Evolutionary conservation across 768 basidiomycete genomes (phyloP), one percentile per base, ranked within the genome.

Genomic region (Lentinula raphanica): DNA sequence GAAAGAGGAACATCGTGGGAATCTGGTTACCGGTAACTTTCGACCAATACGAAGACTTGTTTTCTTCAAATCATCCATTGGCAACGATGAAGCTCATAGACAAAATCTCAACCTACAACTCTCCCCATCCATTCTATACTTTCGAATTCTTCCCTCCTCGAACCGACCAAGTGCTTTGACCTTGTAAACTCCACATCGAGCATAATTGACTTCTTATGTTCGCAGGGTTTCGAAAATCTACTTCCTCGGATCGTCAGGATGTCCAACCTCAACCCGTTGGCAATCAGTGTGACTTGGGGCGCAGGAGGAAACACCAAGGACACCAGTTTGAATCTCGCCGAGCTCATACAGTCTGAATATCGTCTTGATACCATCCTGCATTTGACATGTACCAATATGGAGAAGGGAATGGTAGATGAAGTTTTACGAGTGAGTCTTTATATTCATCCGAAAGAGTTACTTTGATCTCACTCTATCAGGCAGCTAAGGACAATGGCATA

Each of bases 121-220:
- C 76, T 8, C 58, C 69, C 1, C 74, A 66, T n/a, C 91, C 93
- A 0, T 96, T 92, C 73, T 97, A 86, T 68, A 93, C 91, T 0
- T 92, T 96, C 70, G 96, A 98, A 70, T 97, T 97, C 80, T 98
- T 98, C 68, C 96, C 96, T 13, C 96, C 96, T 12, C 83, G 92
- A 59, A 98, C 96, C 49, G 89, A 92, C 71, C 87, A 92, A 80
- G 91, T 89, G 63, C 29, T 66, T 60, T 17, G 25, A 31, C 56
- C 39, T 25, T 44, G 50, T 50, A 62, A 57, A 53, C 38, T 54
- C 25, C 50, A 12, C 40, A n/a, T 31, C 25, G 21, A 38, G 25
- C 53, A 28, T 23, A 49, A 25, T 57, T 36, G 39, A 58, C 13
- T 46, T 59, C 48, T 49, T 60, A 28, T 60, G 55, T 19, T 25